Evolutionary conservation across 352 stramenopile genomes (phyloP), one percentile per base, ranked within the genome.

Genomic region (Blastocystis sp.): DNA sequence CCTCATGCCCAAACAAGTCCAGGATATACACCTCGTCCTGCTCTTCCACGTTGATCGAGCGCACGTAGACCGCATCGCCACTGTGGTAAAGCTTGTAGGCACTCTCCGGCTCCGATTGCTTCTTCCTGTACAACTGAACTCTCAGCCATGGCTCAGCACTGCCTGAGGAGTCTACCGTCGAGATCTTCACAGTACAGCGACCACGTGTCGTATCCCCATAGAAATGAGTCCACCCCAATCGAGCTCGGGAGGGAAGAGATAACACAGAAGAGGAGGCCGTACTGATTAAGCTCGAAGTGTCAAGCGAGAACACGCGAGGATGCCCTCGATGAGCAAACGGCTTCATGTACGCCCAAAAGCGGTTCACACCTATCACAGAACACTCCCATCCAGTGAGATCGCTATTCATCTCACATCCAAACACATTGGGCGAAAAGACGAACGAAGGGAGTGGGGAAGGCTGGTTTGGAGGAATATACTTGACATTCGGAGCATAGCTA

Each of bases 321-420:
- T 88, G 76, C 0, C 76, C 76, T 18, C 76, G 76, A 79, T 76
- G 59, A 9, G 59, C 76, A n/a, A 43, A 76, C 4, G 55, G 30
- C 16, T 78, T 56, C 64, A 88, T 76, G 39, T 88, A 88, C n/a
- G 53, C 18, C 76, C 76, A 88, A 50, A 88, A 88, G 53, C 47
- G 64, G 47, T n/a, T 24, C 34, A 34, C 64, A 20, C 76, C 76
- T n/a, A 88, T 6, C 9, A 88, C 20, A 9, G n/a, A 37, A 41
- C 76, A 88, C n/a, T 20, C 20, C 47, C 53, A 79, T 7, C 69
- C 69, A n/a, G 76, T 76, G 37, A 81, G 6, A 1, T 69, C 3
- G 24, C 45, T 26, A 24, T 88, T 88, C 37, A 88, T 34, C 45
- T 64, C 56, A 81, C 76, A 88, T 18, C 26, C 54, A 59, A 54